Evolutionary conservation across 768 basidiomycete species (phyloP).

Genomic region (Cystofilobasidium bisporidii): DNA sequence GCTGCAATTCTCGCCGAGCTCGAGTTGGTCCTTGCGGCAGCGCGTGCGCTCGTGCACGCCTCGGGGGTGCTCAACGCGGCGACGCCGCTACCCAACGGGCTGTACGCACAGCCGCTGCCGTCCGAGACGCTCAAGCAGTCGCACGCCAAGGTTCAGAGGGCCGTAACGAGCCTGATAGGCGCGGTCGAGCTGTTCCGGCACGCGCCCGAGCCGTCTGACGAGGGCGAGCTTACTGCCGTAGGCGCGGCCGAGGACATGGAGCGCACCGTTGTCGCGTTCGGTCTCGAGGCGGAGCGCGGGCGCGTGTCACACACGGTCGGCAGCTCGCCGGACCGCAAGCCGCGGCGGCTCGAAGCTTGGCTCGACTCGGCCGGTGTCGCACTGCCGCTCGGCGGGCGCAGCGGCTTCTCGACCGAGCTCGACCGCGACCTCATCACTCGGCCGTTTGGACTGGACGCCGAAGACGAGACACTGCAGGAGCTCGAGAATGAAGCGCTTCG

Average conservation of each 20-base stretch:
- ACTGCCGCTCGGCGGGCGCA: slow-evolving; percentile 31
- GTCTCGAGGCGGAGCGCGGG: slow-evolving; percentile 25
- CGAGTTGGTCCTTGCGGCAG: neutral
- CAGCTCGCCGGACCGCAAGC: slow-evolving; percentile 28
- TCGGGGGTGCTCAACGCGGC: slow-evolving; percentile 4
- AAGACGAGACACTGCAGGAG: slow-evolving; percentile 3
- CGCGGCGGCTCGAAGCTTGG: slow-evolving; percentile 17
- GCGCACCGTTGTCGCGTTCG: slow-evolving; percentile 27
- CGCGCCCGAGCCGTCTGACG: neutral
- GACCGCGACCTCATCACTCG: slow-evolving; percentile 26
- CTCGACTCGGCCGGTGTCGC: slow-evolving; percentile 24
- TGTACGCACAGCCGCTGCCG: neutral
- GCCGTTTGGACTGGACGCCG: slow-evolving; percentile 17
- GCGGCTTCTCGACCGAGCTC: slow-evolving; percentile 20
- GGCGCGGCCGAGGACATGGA: slow-evolving; percentile 25
- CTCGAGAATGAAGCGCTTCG: neutral
- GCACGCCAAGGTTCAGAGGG: slow-evolving; percentile 7
- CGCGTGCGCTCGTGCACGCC: neutral
- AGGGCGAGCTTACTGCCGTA: neutral
- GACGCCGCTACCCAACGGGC: neutral
- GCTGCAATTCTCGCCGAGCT: slow-evolving; percentile 9
- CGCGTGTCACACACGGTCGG: slow-evolving; percentile 43
- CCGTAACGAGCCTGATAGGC: neutral
- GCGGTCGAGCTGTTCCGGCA: slow-evolving; percentile 12
- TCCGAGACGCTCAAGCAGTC: slow-evolving; percentile 3